Evolutionary conservation across 345 rosid species (phyloP).

Genomic region (Corchorus capsularis): DNA sequence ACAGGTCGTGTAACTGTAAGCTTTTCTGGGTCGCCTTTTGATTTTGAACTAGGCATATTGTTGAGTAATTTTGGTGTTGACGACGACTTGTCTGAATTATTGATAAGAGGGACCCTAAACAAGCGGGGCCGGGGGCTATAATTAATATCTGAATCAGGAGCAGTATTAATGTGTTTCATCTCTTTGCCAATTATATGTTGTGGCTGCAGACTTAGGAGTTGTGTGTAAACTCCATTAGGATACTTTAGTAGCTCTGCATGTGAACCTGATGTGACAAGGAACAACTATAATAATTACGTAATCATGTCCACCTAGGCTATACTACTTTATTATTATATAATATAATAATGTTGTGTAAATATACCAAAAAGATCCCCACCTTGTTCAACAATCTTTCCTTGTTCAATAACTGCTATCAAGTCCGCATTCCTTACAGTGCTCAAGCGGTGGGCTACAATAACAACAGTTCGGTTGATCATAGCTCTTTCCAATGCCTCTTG

Average conservation of each 20-base stretch:
- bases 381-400: conserved; percentile 73
- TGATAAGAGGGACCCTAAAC: conserved; percentile 41
- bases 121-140: conserved; percentile 31
- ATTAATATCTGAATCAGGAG: conserved; percentile 46
- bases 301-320: not conserved
- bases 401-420: conserved; percentile 72
- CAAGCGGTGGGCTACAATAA: conserved; percentile 79
- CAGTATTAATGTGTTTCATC: conserved; percentile 25
- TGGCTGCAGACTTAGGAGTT: conserved; percentile 56
- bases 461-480: conserved; percentile 70
- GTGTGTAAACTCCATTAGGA: conserved; percentile 75
- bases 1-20: conserved; percentile 32
- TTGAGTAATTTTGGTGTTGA: conserved; percentile 26
- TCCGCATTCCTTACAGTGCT: conserved; percentile 75
- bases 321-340: too few relatives aligned
- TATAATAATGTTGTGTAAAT: too few relatives aligned
- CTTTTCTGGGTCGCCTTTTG: conserved; percentile 15
- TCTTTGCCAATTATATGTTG: conserved; percentile 48
- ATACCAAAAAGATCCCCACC: conserved; percentile 32
- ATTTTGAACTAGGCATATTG: conserved; percentile 24
- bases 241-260: conserved; percentile 63
- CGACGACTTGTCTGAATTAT: conserved; percentile 22
- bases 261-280: conserved; percentile 39
- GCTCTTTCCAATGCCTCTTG: conserved; percentile 81
- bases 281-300: not conserved